Percentiles rank a stretch among this genome's conserved stretches.
phyloP scores from a whole-genome alignment of 2,329 filamentous ascomycete genomes.

The Purpureocillium lavendulum region DNA sequence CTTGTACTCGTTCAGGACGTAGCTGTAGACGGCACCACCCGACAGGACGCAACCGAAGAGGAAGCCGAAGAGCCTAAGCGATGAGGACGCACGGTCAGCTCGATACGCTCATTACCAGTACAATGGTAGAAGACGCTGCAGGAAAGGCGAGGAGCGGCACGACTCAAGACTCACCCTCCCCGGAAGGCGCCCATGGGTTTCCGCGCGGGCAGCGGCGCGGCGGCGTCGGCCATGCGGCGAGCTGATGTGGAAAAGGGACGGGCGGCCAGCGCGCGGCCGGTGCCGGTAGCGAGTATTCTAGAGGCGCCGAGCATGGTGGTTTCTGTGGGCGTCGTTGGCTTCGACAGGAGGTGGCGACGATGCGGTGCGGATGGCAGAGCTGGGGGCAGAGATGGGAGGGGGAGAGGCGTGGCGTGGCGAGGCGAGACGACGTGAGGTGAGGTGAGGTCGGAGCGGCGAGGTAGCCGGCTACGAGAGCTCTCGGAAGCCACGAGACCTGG shows the following conservation, averaged over 20 bases:
- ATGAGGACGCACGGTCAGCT: too few species aligned
- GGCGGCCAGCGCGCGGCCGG: slow-evolving; percentile 27
- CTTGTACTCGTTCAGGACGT: slow-evolving; percentile 89
- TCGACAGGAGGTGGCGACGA: not conserved
- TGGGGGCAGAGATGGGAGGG: not conserved
- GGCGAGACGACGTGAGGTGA: not conserved
- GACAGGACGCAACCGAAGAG: slow-evolving; percentile 75
- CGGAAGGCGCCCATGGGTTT: slow-evolving; percentile 54
- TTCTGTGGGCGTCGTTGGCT: not conserved
- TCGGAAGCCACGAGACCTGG: not conserved
- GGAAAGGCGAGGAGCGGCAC: not conserved
- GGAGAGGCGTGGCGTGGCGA: too few species aligned
- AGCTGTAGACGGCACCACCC: slow-evolving; percentile 80
- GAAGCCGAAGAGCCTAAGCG: slow-evolving; percentile 75
- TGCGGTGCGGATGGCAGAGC: too few species aligned
- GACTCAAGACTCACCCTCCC: slow-evolving; percentile 41
- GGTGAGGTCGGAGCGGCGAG: slow-evolving; percentile 1
- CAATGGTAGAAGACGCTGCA: too few species aligned
- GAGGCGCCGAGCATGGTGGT: slow-evolving; percentile 33
- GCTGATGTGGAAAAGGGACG: slow-evolving; percentile 43
- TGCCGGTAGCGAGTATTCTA: slow-evolving; percentile 33
- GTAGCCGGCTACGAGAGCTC: not conserved
- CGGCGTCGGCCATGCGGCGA: slow-evolving; percentile 32
- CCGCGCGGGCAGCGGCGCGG: slow-evolving; percentile 41
- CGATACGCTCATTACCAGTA: too few species aligned